Evolutionary conservation across 2,329 filamentous ascomycete species (phyloP).

Genomic region (Pseudofabraea citricarpa): DNA sequence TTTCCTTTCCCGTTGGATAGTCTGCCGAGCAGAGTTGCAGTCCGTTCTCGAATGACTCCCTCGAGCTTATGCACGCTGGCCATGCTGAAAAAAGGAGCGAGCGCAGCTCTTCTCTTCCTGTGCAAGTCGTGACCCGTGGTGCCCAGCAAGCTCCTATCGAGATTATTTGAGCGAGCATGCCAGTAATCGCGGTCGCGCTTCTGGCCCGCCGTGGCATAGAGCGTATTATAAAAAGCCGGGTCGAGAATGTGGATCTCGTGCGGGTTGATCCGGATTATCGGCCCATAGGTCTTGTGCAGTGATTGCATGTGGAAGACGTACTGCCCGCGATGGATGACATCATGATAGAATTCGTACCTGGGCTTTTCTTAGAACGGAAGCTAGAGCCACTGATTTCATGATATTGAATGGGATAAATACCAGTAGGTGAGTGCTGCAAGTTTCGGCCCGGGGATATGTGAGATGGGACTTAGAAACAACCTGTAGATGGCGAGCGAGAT

Average conservation of each 20-base stretch:
- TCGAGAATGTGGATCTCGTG: conserved; percentile 35
- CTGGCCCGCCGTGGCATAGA: conserved; percentile 26
- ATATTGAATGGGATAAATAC: conserved; percentile 2
- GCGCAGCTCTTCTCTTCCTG: conserved; percentile 6
- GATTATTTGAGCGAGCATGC: conserved; percentile 7
- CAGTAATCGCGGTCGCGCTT: conserved; percentile 12
- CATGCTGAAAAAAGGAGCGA: conserved; percentile 10
- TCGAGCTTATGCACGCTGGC: conserved; percentile 3
- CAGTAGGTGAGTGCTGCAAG: conserved; percentile 21
- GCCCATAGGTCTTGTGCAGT: conserved; percentile 38
- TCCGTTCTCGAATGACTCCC: conserved; percentile 3
- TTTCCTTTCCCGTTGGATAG: neutral
- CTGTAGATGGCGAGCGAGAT: conserved; percentile 13
- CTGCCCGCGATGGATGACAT: conserved; percentile 35
- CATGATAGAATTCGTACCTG: conserved; percentile 33
- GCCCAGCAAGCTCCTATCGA: conserved; percentile 6
- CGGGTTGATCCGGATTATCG: conserved; percentile 30
- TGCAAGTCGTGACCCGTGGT: conserved; percentile 8
- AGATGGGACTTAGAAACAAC: conserved; percentile 16
- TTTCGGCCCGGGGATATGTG: conserved; percentile 23
- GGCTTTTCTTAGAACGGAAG: neutral
- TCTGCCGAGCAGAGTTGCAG: conserved; percentile 3
- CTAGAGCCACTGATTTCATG: neutral
- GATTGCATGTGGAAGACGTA: conserved; percentile 37
- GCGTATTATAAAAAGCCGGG: conserved; percentile 32